phyloP scores from a whole-genome alignment of 352 stramenopile species.

The Globisporangium ultimum region DNA sequence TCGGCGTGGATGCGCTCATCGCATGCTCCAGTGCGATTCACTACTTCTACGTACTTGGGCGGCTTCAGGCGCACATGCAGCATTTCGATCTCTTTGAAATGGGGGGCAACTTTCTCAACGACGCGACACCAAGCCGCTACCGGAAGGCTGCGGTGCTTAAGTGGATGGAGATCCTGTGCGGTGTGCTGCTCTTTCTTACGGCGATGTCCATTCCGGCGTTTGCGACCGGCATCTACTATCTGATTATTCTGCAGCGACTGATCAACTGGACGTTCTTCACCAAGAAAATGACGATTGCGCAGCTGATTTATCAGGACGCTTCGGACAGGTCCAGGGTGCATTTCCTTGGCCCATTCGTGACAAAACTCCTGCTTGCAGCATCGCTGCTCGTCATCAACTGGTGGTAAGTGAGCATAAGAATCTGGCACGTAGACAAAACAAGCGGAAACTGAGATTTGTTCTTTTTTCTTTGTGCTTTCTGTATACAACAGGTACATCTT shows the following conservation, averaged over 20 bases:
- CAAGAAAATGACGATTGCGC: conserved; percentile 52
- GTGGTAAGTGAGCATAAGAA: conserved; percentile 31
- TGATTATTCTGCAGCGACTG: conserved; percentile 52
- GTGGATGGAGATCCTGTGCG: conserved; percentile 42
- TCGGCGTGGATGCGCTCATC: conserved; percentile 64
- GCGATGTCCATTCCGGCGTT: conserved; percentile 55
- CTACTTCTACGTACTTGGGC: conserved; percentile 58
- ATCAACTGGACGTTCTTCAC: conserved; percentile 68
- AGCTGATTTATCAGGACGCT: conserved; percentile 31
- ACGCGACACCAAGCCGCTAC: conserved; percentile 18
- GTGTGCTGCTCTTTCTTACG: conserved; percentile 57
- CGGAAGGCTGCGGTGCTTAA: conserved; percentile 25
- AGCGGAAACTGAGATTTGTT: neutral
- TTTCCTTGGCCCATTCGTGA: conserved; percentile 42
- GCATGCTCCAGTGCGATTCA: conserved; percentile 50
- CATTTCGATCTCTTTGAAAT: conserved; percentile 65
- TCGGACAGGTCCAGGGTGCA: conserved; percentile 18
- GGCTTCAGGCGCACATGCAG: conserved; percentile 20
- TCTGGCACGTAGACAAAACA: neutral
- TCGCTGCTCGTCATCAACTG: conserved; percentile 44
- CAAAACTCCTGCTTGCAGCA: conserved; percentile 39
- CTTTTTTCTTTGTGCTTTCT: neutral
- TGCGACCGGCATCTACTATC: conserved; percentile 52
- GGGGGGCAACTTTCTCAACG: conserved; percentile 36
- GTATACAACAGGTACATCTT: conserved; percentile 40